These are phyloP conservation scores for Podila minutissima DNA, from an alignment of 192 early-diverging fungal genomes.

Conservation along the genomic window DNA sequence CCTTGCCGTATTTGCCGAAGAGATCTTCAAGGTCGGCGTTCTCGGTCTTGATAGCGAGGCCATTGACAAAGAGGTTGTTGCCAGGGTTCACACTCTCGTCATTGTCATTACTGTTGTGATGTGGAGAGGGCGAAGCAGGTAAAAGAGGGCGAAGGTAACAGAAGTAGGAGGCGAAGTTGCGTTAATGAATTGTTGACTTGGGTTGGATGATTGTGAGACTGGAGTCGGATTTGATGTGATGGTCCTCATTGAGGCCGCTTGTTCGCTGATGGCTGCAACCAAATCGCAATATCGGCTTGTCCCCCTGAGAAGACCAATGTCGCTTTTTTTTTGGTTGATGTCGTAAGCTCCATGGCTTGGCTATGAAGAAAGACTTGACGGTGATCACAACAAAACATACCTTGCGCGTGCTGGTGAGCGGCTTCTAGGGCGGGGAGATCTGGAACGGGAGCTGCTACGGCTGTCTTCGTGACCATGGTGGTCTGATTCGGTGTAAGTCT, in stretches of 20 bases:
- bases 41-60: conserved; percentile 66
- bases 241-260: too few species aligned
- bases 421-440: conserved; percentile 49
- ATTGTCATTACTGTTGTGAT: conserved; percentile 23
- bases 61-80: conserved; percentile 81
- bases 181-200: too few species aligned
- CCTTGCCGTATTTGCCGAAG: conserved; percentile 80
- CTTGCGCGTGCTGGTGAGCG: conserved; percentile 40
- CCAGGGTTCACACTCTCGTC: conserved; percentile 66
- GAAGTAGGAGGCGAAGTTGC: not conserved
- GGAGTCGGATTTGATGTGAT: too few species aligned
- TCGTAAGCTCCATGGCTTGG: not conserved
- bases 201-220: too few species aligned
- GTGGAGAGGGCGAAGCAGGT: conserved; percentile 2
- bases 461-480: conserved; percentile 34
- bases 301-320: not conserved
- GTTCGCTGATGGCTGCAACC: not conserved
- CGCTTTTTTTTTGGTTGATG: too few species aligned
- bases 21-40: conserved; percentile 73
- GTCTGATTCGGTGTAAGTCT: conserved; percentile 36
- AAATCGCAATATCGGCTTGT: too few species aligned
- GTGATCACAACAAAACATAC: conserved; percentile 14
- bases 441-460: conserved; percentile 40
- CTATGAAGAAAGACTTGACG: too few species aligned
- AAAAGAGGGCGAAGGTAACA: conserved; percentile 10